Evolutionary conservation across 225 moss, liverwort and hornwort genomes (phyloP).

Genomic region (Sphagnum contortum): DNA sequence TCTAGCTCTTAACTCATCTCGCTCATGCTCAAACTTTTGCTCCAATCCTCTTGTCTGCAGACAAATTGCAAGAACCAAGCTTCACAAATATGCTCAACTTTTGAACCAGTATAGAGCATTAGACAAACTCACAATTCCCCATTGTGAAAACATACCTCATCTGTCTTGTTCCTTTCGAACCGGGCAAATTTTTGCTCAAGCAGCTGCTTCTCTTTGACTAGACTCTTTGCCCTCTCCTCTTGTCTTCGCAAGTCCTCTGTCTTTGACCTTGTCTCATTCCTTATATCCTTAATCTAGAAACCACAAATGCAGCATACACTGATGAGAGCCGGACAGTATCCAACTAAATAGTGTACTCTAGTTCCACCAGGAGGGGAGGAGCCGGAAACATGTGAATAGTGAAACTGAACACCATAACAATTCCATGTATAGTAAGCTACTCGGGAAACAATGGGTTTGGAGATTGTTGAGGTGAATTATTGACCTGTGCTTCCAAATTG

Average conservation of each 20-base stretch:
- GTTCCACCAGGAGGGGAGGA: too few species aligned
- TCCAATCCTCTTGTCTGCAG: conserved; percentile 74
- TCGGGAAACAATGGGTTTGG: background rate
- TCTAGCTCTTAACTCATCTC: conserved; percentile 69
- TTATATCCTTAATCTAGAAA: conserved; percentile 65
- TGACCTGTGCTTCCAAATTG: conserved; percentile 69
- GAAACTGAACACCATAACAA: background rate
- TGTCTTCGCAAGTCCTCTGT: conserved; percentile 75
- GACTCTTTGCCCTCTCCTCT: conserved; percentile 55
- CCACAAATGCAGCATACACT: background rate
- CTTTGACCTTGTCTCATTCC: conserved; percentile 53
- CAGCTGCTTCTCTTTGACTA: conserved; percentile 78
- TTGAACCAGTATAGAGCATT: too few species aligned
- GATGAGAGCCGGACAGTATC: background rate
- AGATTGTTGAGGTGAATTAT: background rate
- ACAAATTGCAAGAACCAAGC: background rate
- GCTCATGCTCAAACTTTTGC: conserved; percentile 81
- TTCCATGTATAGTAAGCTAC: background rate
- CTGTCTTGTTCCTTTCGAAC: conserved; percentile 67
- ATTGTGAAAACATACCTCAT: conserved; percentile 35
- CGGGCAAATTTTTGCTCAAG: conserved; percentile 86
- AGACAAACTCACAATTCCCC: too few species aligned
- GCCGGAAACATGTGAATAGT: too few species aligned
- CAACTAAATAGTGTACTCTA: too few species aligned
- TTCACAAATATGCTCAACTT: too few species aligned